These are phyloP conservation scores for Westerdykella ornata DNA, from an alignment of 2,329 filamentous ascomycete genomes.

Conservation along the genomic window DNA sequence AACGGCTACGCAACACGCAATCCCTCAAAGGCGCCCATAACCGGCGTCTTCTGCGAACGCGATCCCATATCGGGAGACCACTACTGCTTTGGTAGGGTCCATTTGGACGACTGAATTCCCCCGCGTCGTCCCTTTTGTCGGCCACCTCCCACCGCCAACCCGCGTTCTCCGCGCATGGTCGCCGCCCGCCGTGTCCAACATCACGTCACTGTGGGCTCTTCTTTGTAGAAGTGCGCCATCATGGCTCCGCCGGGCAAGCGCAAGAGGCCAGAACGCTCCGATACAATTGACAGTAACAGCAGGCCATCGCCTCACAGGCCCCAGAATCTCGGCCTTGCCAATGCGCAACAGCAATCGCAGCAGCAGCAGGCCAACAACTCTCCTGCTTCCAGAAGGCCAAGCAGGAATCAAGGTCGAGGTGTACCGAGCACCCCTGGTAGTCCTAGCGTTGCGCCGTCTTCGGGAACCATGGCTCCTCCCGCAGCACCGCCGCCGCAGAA, in stretches of 20 bases:
- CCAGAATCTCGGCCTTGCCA: slow-evolving; percentile 47
- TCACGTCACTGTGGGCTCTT: slow-evolving; percentile 21
- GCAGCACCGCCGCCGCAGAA: slow-evolving; percentile 10
- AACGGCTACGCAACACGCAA: no score
- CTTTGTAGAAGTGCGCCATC: slow-evolving; percentile 23
- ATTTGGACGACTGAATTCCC: no score
- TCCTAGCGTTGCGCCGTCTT: slow-evolving; percentile 23
- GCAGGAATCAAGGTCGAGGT: slow-evolving; percentile 24
- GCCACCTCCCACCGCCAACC: not conserved
- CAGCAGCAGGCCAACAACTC: slow-evolving; percentile 13
- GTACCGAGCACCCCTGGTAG: slow-evolving; percentile 27
- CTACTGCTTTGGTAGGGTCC: no score
- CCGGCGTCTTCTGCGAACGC: no score
- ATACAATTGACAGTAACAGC: slow-evolving; percentile 35
- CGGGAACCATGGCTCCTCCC: slow-evolving; percentile 29
- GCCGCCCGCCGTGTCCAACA: slow-evolving; percentile 15
- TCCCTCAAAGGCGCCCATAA: no score
- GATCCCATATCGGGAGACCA: no score
- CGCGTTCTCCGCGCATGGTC: slow-evolving; percentile 24
- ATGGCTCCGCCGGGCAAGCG: slow-evolving; percentile 53
- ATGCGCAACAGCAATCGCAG: slow-evolving; percentile 44
- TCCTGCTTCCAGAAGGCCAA: slow-evolving; percentile 22
- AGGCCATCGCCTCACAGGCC: slow-evolving; percentile 48
- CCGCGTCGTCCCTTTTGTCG: no score
- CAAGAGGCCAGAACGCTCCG: slow-evolving; percentile 47